Evolutionary conservation across 192 early-diverging fungal genomes (phyloP), one percentile per base, ranked within the genome.

Genomic region (Coemansia sp.): DNA sequence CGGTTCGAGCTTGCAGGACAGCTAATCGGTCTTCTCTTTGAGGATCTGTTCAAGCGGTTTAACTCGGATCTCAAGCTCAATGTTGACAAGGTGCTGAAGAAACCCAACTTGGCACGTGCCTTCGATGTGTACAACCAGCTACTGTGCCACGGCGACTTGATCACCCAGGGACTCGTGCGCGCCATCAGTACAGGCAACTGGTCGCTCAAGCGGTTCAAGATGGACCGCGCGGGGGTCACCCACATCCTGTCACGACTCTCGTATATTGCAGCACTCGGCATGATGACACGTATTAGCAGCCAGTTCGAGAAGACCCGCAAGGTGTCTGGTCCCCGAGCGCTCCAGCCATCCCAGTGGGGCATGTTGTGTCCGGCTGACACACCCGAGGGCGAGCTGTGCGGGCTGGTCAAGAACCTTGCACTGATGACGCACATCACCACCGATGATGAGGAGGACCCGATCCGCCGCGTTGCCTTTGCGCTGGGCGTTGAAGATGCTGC

Each of bases 281-380:
- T 97, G 94, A 91, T 99, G 88, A 99, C 97, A 10, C 85, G 97
- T 66, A 97, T 99, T 56, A 88, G 84, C 61, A 93, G 90, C 26
- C 97, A 99, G 82, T 96, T 98, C 82, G 95, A 99, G 82, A 99
- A 99, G 81, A 96, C 96, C 2, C 84, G 96, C 70, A 99, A 99
- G 75, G 94, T 97, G 7, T 93, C 92, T 6, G 96, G 96, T 57
- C 96, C 96, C n/a, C 88, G 96, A 82, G 87, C 93, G 20, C 77
- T 98, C 55, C 95, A 97, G 82, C 93, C 96, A 7, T 96, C 95
- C 12, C 94, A 96, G 82, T 99, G 94, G 91, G 96, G 95, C 59
- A 95, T 96, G 92, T 66, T 96, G 63, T 99, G 96, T 79, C 97
- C 97, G 25, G 94, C 97, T 21, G 97, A 99, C 72, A 99, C 97